These are phyloP conservation scores for Calamus simplicifolius DNA, from an alignment of 176 grass and related monocot species.

Conservation along the genomic window DNA sequence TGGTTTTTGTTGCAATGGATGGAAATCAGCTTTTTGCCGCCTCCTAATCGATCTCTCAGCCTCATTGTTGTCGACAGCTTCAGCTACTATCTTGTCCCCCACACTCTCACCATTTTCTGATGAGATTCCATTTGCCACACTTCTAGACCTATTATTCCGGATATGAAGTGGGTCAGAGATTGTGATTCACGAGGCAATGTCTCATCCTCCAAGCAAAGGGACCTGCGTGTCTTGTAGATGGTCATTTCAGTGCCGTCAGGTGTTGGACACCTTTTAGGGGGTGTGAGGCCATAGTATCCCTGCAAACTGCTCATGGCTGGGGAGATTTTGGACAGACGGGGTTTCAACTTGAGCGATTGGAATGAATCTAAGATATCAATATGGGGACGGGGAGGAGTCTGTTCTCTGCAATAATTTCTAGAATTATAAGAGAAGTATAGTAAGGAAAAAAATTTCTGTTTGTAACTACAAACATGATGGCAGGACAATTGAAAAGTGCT, in stretches of 20 bases:
- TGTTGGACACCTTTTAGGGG: constrained; percentile 1
- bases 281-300: constrained; percentile 41
- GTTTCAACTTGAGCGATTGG: constrained; percentile 23
- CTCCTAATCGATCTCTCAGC: constrained; percentile 44
- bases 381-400: constrained; percentile 23
- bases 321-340: constrained; percentile 16
- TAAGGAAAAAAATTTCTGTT: too few relatives aligned
- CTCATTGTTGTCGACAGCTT: constrained; percentile 21
- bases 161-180: constrained; percentile 10
- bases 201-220: constrained; percentile 10
- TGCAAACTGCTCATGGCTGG: constrained; percentile 42
- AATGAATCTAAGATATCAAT: constrained; percentile 39
- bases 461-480: too few relatives aligned
- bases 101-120: not conserved
- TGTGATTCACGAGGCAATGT: not conserved
- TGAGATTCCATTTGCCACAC: constrained; percentile 31
- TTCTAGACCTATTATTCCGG: constrained; percentile 38
- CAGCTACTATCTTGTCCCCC: not conserved
- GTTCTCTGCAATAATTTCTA: constrained; percentile 31
- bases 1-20: not conserved
- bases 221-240: not conserved
- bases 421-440: not conserved
- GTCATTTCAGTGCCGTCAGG: constrained; percentile 30
- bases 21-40: constrained; percentile 26
- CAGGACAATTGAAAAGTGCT: too few relatives aligned